These are phyloP conservation scores for Lentithecium fluviatile DNA, from an alignment of 495 filamentous ascomycete species.

Conservation along the genomic window DNA sequence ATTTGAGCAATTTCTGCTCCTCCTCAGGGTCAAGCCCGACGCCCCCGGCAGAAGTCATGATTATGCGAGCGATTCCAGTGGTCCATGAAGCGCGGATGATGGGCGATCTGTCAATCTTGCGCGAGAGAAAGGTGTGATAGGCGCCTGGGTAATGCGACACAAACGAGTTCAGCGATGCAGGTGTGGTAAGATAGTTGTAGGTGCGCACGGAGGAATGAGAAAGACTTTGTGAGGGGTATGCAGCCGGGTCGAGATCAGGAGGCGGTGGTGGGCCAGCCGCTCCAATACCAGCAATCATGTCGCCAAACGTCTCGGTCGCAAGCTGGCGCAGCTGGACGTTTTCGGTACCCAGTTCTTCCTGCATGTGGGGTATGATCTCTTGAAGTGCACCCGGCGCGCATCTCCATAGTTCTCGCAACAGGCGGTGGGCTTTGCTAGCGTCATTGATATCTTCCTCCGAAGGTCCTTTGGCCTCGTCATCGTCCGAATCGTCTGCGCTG, in stretches of 20 bases:
- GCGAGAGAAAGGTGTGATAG: slow-evolving; percentile 77
- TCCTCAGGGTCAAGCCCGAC: slow-evolving; percentile 78
- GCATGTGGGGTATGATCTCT: slow-evolving; percentile 91
- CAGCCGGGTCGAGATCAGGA: slow-evolving; percentile 69
- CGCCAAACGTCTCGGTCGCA: slow-evolving; percentile 89
- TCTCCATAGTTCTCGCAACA: slow-evolving; percentile 92
- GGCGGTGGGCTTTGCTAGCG: slow-evolving; percentile 79
- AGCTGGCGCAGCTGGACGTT: slow-evolving; percentile 80
- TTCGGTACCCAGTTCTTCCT: slow-evolving; percentile 88
- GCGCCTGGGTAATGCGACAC: slow-evolving; percentile 71
- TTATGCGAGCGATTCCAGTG: slow-evolving; percentile 76
- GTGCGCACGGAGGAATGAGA: slow-evolving; percentile 51
- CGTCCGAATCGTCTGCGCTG: slow-evolving; percentile 68
- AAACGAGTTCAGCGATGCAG: slow-evolving; percentile 79
- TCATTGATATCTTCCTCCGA: slow-evolving; percentile 84
- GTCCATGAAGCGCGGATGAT: slow-evolving; percentile 82
- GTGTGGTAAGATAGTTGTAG: slow-evolving; percentile 70
- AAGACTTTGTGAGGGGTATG: slow-evolving; percentile 73
- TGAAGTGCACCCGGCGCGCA: slow-evolving; percentile 83
- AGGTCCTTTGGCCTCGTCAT: slow-evolving; percentile 60
- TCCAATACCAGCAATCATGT: slow-evolving; percentile 88
- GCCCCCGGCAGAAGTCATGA: slow-evolving; percentile 79
- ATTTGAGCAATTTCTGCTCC: slow-evolving; percentile 67
- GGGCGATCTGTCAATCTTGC: slow-evolving; percentile 79
- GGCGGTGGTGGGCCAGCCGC: slow-evolving; percentile 78